These are phyloP conservation scores for Oenanthe sinensis DNA, from an alignment of 129 eudicot species.

Conservation along the genomic window DNA sequence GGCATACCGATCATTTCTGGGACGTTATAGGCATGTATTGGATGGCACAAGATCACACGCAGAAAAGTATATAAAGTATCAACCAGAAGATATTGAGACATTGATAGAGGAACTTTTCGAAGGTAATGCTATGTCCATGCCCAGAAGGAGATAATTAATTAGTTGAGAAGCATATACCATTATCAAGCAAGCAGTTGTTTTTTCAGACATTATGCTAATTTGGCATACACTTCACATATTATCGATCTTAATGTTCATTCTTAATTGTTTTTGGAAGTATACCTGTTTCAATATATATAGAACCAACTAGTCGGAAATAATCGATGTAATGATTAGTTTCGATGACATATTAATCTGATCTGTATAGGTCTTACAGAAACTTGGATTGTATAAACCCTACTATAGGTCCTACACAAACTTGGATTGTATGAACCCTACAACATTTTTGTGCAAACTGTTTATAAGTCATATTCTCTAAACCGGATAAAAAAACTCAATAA, in stretches of 20 bases:
- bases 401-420: no score
- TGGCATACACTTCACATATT: neutral
- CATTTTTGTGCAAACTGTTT: no score
- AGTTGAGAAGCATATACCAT: neutral
- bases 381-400: no score
- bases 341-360: neutral
- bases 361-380: no score
- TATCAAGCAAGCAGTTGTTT: neutral
- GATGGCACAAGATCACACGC: constrained; percentile 27
- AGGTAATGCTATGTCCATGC: constrained; percentile 47
- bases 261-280: neutral
- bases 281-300: neutral
- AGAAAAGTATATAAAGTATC: constrained; percentile 79
- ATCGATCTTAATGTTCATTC: neutral
- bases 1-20: constrained; percentile 71
- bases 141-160: constrained; percentile 34
- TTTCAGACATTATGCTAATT: neutral
- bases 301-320: neutral
- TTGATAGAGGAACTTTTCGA: constrained; percentile 73
- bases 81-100: constrained; percentile 73
- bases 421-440: neutral
- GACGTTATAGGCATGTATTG: constrained; percentile 58
- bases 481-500: no score
- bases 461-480: no score
- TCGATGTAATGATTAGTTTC: no score